Evolutionary conservation across 495 filamentous ascomycete genomes (phyloP).

Genomic region (Apodospora peruviana): DNA sequence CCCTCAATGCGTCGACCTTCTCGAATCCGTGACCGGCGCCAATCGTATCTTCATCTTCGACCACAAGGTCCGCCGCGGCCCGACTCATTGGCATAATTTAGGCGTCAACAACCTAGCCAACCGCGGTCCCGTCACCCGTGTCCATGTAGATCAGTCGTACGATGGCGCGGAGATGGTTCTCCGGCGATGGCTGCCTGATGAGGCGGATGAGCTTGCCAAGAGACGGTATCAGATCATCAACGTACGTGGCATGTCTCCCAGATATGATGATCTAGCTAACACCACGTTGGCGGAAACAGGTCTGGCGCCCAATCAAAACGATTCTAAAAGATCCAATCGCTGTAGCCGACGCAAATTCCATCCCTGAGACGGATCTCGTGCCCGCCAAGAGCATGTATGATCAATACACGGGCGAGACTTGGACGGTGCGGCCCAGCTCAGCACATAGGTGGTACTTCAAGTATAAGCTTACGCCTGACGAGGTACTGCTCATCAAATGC

Average conservation of each 20-base stretch:
- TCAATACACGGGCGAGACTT: slow-evolving; percentile 54
- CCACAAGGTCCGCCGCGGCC: slow-evolving; percentile 63
- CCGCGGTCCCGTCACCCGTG: slow-evolving; percentile 59
- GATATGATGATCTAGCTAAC: neutral
- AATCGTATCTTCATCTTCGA: slow-evolving; percentile 68
- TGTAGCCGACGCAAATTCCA: slow-evolving; percentile 54
- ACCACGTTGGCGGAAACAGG: neutral
- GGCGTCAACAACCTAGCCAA: slow-evolving; percentile 6
- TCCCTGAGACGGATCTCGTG: slow-evolving; percentile 62
- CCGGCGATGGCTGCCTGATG: slow-evolving; percentile 57
- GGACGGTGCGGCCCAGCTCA: slow-evolving; percentile 51
- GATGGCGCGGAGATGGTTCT: slow-evolving; percentile 48
- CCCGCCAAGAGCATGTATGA: slow-evolving; percentile 60
- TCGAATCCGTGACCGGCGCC: slow-evolving; percentile 61
- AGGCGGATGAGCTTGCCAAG: slow-evolving; percentile 55
- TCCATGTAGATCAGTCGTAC: slow-evolving; percentile 73
- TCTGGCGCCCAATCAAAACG: slow-evolving; percentile 66
- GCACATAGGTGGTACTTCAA: slow-evolving; percentile 71
- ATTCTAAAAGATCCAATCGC: slow-evolving; percentile 58
- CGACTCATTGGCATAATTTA: slow-evolving; percentile 13
- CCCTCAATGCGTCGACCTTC: slow-evolving; percentile 58
- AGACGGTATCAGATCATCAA: slow-evolving; percentile 65
- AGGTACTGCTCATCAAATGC: slow-evolving; percentile 66
- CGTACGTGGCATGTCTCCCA: neutral
- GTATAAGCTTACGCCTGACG: slow-evolving; percentile 53